Base-by-base conservation (phyloP, 1,284 basidiomycete genomes). In the Afroboletus lepidellus region DNA sequence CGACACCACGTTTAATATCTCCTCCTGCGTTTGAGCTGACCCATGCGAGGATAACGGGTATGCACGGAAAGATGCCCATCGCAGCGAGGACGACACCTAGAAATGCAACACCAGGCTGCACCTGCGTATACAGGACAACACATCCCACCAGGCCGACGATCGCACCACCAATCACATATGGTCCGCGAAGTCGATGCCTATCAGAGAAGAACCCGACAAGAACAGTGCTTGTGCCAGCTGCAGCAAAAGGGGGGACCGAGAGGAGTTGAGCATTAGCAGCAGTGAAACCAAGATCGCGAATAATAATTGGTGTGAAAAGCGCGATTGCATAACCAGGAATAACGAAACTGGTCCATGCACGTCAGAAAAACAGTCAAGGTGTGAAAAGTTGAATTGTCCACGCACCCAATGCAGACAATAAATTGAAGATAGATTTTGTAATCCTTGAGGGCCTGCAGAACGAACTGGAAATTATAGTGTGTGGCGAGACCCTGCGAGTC, bases 31-130 rank as follows among this genome's bases (percentile, higher is more conserved):
- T 81, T 45, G 77, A 76, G 24, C 75, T 74, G 5, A 71, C 74
- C 83, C 82, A 85, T 11, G 80, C 76, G n/a, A 83, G 64, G 33
- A 66, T 60, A 36, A 81, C 62, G n/a, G 81, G 76, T 43, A 82
- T 70, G 8, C 74, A 70, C 7, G 80, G 75, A 62, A 72, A 81
- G 8, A 79, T 70, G n/a, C 83, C 83, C 25, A 74, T 68, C 8
- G 79, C 74, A 34, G 75, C 71, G 18, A 85, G 66, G 57, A 84
- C 66, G 16, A 77, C 68, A 4, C 78, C 83, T 16, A 69, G 57
- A 61, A 84, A 84, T 18, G 74, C 68, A 13, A 61, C 59, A 3
- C 66, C 70, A 5, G 77, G 62, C 11, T 27, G 58, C 11, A 51
- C 54, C 58, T 69, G 68, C 3, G 69, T 72, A 42, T 74, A 77